phyloP scores from a whole-genome alignment of 805 yeast genomes.

The Henningerozyma blattae region DNA sequence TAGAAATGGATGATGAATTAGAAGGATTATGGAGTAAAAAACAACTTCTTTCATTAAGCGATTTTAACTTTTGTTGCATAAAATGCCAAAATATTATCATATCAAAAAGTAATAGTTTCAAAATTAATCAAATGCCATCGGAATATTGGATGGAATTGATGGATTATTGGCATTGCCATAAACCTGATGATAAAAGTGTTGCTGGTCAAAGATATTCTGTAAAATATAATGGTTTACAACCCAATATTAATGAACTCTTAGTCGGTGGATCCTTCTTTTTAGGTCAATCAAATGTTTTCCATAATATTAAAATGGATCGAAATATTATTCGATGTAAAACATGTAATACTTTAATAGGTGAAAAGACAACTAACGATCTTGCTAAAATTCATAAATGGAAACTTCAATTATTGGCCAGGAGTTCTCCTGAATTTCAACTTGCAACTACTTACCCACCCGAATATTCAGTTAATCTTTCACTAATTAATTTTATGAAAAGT shows the following conservation, averaged over 20 bases:
- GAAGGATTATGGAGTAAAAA: conserved; percentile 20
- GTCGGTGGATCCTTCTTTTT: conserved; percentile 17
- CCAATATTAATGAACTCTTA: conserved; percentile 15
- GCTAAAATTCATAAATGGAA: conserved; percentile 19
- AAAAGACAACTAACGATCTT: conserved; percentile 8
- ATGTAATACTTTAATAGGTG: conserved; percentile 14
- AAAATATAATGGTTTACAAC: conserved; percentile 14
- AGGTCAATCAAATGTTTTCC: too few relatives aligned
- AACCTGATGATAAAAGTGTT: conserved; percentile 31
- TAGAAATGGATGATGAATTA: too few relatives aligned
- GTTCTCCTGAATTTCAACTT: not conserved
- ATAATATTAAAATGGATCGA: too few relatives aligned
- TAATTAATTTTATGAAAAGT: conserved; percentile 12
- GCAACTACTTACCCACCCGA: conserved; percentile 8
- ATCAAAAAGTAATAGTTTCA: conserved; percentile 7
- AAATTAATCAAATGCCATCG: conserved; percentile 60
- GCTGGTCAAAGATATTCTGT: conserved; percentile 6
- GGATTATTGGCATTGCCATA: conserved; percentile 98
- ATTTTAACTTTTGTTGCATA: conserved; percentile 9
- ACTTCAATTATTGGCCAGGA: conserved; percentile 4
- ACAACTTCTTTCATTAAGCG: conserved; percentile 4
- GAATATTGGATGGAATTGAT: conserved; percentile 90
- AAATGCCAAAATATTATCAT: conserved; percentile 7
- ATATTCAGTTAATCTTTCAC: conserved; percentile 12
- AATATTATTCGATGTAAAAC: too few relatives aligned